Percentiles rank a stretch among this genome's conserved stretches.
Evolutionary conservation across 768 basidiomycete genomes (phyloP).

Genomic region (Trametes punicea): DNA sequence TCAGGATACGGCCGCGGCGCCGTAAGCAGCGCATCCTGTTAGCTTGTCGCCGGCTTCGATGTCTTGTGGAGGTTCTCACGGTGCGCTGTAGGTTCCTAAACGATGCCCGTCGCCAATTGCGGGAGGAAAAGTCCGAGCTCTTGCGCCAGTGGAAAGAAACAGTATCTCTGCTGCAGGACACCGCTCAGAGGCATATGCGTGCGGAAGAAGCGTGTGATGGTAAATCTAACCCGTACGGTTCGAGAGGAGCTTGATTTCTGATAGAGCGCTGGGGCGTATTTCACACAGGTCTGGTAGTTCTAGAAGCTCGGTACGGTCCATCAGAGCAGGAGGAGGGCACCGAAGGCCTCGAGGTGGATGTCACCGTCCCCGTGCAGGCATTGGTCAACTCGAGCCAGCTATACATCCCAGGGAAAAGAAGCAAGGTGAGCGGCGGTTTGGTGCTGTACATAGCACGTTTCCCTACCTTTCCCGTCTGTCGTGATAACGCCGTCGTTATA

Average conservation of each 20-base stretch:
- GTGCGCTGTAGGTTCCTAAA: conserved; percentile 54
- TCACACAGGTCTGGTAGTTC: conserved; percentile 65
- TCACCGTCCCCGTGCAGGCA: conserved; percentile 78
- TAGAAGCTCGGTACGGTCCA: conserved; percentile 71
- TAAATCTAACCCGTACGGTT: conserved; percentile 27
- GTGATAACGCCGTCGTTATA: conserved; percentile 11
- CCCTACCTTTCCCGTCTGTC: neutral
- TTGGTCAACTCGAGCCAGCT: conserved; percentile 77
- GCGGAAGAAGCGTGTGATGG: conserved; percentile 68
- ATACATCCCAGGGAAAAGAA: conserved; percentile 68
- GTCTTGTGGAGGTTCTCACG: conserved; percentile 13
- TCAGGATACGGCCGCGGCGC: conserved; percentile 53
- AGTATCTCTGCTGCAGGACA: conserved; percentile 59
- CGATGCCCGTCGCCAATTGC: conserved; percentile 55
- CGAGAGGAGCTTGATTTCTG: conserved; percentile 13
- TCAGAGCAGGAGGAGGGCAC: conserved; percentile 46
- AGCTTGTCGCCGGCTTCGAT: conserved; percentile 26
- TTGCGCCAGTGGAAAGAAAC: conserved; percentile 64
- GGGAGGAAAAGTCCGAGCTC: conserved; percentile 62
- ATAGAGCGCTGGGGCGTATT: neutral
- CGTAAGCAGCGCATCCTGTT: conserved; percentile 52
- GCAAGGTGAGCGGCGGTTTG: conserved; percentile 53
- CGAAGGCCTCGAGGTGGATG: conserved; percentile 63
- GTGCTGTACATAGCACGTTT: conserved; percentile 2
- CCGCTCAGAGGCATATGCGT: conserved; percentile 59